Evolutionary conservation across 331 rosid species (phyloP).

Genomic region (Rosa hybrid): DNA sequence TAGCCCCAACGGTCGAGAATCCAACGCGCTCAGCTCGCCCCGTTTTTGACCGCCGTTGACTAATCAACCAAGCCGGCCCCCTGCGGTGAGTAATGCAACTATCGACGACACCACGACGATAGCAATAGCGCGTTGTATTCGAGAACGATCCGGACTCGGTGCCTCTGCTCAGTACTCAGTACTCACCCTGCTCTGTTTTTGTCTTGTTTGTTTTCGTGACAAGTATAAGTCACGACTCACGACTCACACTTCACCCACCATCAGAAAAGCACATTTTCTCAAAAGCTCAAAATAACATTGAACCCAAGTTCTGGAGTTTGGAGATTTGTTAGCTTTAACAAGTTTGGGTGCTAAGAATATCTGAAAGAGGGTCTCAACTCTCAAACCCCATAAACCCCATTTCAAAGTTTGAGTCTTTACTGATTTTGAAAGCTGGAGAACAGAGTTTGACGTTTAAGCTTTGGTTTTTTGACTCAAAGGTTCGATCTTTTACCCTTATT

Average conservation of each 20-base stretch:
- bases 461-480: slow-evolving; percentile 2
- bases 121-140: slow-evolving; percentile 6
- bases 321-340: neutral
- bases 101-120: neutral
- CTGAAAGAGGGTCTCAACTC: neutral
- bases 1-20: neutral
- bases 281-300: neutral
- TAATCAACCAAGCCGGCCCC: neutral
- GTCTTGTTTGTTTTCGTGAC: neutral
- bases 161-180: neutral
- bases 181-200: neutral
- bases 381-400: neutral
- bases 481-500: neutral
- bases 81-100: neutral
- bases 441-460: neutral
- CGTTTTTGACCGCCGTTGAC: neutral
- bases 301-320: neutral
- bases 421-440: neutral
- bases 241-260: neutral
- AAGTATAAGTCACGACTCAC: neutral
- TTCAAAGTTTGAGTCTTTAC: neutral
- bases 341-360: neutral
- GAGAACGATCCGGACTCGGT: neutral
- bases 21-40: neutral
- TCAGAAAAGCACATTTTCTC: neutral